Evolutionary conservation across 1,284 basidiomycete species (phyloP).

Genomic region (Pseudozyma tsukubaensis): DNA sequence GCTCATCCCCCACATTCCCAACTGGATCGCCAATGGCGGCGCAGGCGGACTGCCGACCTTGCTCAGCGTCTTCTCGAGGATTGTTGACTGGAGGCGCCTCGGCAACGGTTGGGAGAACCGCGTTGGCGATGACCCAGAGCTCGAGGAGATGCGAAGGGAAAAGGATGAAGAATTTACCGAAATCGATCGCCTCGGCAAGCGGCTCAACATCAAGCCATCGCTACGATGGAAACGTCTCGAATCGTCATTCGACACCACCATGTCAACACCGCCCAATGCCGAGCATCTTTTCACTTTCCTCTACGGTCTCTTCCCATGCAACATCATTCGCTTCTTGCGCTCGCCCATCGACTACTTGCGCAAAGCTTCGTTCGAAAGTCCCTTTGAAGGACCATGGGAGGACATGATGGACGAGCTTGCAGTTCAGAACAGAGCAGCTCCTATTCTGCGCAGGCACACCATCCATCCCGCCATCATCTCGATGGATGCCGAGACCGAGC

Average conservation of each 20-base stretch:
- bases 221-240: slow-evolving; percentile 58
- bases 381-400: slow-evolving; percentile 68
- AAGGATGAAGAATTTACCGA: slow-evolving; percentile 56
- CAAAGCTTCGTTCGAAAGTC: slow-evolving; percentile 75
- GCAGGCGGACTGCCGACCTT: slow-evolving; percentile 58
- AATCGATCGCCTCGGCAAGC: slow-evolving; percentile 57
- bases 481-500: slow-evolving; percentile 76
- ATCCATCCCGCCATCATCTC: slow-evolving; percentile 80
- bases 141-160: slow-evolving; percentile 42
- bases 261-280: slow-evolving; percentile 58
- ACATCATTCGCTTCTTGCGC: slow-evolving; percentile 80
- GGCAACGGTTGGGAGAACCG: slow-evolving; percentile 56
- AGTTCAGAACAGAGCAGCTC: slow-evolving; percentile 70
- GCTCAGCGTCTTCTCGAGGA: slow-evolving; percentile 61
- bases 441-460: slow-evolving; percentile 77
- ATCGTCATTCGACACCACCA: slow-evolving; percentile 52
- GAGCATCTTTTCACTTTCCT: slow-evolving; percentile 76
- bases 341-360: slow-evolving; percentile 76
- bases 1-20: slow-evolving; percentile 65
- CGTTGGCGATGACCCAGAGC: slow-evolving; percentile 37
- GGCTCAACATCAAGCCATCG: slow-evolving; percentile 45
- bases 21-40: slow-evolving; percentile 63
- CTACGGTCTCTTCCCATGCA: slow-evolving; percentile 89
- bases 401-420: slow-evolving; percentile 75
- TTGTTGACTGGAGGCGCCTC: slow-evolving; percentile 60